A percentile compares a stretch with the other conserved stretches of the same genome.
phyloP scores from a whole-genome alignment of 257 asterid genomes.

The Ilex asprella region DNA sequence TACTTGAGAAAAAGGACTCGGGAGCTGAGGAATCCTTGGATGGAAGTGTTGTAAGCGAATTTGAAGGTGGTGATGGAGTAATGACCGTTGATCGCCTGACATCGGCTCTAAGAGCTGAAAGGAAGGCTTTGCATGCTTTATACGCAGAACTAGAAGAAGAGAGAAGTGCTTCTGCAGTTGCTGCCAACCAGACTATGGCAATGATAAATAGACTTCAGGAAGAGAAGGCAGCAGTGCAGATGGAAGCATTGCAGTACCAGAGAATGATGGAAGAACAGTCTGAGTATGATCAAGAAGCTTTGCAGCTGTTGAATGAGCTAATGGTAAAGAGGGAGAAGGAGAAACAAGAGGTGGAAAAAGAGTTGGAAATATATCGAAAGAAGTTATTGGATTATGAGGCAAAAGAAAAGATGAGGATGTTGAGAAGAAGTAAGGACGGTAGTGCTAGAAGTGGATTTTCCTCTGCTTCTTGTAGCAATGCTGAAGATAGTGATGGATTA shows the following conservation, averaged over 20 bases:
- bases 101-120: conserved; percentile 55
- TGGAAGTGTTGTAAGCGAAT: conserved; percentile 80
- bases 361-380: conserved; percentile 51
- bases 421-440: conserved; percentile 51
- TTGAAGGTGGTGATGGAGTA: conserved; percentile 65
- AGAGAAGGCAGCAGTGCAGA: conserved; percentile 96
- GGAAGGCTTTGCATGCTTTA: conserved; percentile 65
- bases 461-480: conserved; percentile 71
- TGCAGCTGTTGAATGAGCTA: conserved; percentile 85
- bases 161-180: conserved; percentile 90
- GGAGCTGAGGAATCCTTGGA: conserved; percentile 74
- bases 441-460: conserved; percentile 62
- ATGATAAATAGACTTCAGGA: conserved; percentile 96
- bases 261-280: conserved; percentile 99
- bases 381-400: conserved; percentile 56
- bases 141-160: conserved; percentile 89
- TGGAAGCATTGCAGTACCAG: conserved; percentile 98
- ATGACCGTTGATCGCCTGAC: conserved; percentile 52
- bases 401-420: conserved; percentile 44
- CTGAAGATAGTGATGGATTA: conserved; percentile 75
- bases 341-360: conserved; percentile 73
- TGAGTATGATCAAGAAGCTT: conserved; percentile 95
- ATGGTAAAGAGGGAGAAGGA: conserved; percentile 94
- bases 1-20: conserved; percentile 62
- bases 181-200: conserved; percentile 95